phyloP scores from a whole-genome alignment of 306 rosid genomes.

The Cyamopsis tetragonoloba region DNA sequence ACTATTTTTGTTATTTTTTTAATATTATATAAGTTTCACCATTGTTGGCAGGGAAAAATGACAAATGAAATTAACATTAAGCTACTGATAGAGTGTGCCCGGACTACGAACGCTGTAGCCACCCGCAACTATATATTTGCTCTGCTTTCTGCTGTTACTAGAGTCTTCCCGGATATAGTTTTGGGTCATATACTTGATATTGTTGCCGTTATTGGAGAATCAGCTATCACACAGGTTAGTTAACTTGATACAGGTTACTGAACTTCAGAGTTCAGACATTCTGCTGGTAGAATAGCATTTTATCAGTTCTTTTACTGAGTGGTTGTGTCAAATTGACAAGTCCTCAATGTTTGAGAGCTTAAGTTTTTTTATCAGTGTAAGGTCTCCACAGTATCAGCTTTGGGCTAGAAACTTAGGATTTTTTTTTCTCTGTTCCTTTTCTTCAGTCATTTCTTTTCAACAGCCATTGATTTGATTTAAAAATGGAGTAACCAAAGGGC shows the following conservation, averaged over 20 bases:
- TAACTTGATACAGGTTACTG: conserved; percentile 7
- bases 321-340: too few species aligned
- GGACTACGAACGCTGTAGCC: conserved; percentile 40
- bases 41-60: conserved; percentile 45
- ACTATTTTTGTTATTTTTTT: neutral
- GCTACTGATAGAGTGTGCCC: conserved; percentile 65
- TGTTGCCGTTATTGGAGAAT: conserved; percentile 63
- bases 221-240: conserved; percentile 75
- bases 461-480: neutral
- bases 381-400: too few species aligned
- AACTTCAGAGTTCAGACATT: neutral
- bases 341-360: too few species aligned
- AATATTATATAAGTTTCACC: neutral
- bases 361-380: too few species aligned
- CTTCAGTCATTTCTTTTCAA: neutral
- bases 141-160: conserved; percentile 57
- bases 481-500: neutral
- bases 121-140: conserved; percentile 78
- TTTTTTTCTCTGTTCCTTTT: neutral
- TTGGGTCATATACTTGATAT: conserved; percentile 63
- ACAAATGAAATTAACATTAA: conserved; percentile 41
- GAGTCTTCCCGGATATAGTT: conserved; percentile 56
- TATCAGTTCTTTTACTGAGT: neutral
- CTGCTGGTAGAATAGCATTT: neutral
- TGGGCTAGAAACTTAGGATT: neutral